Base-by-base conservation (phyloP, 805 yeast species). In the Metschnikowia shivogae region DNA sequence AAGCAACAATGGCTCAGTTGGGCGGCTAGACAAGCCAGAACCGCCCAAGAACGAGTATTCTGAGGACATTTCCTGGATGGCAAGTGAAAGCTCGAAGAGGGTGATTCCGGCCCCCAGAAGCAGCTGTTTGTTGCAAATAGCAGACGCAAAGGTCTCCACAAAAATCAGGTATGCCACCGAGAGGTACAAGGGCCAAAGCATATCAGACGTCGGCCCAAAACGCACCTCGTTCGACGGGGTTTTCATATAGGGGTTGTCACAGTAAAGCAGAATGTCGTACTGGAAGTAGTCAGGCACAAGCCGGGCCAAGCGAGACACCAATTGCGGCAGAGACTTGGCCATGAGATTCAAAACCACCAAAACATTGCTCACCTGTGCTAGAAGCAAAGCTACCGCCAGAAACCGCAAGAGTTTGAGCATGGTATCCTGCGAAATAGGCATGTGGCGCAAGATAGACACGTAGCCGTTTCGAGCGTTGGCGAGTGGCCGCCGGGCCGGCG, bases 31-130 rank as follows among this genome's bases (percentile, higher is more conserved):
- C 19, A 47, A 13, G 11, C 20, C 11, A 29, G 40, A 29, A 34
- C 53, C 55, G 9, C 64, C 59, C 35, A 63, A 56, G 34, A 47
- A 45, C 42, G 65, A 57, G 36, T 60, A 51, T 2, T 63, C 65
- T 19, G 72, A 69, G 59, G 76, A 84, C 46, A 76, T 81, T 54
- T 86, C 93, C 55, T 85, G 90, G 57, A 84, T 84, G 10, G 88
- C 86, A 12, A 84, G 60, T 4, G 92, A 83, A 55, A 81, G 84
- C 60, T 86, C 93, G 62, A 86, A 84, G 30, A 86, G 64, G 0
- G 93, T 82, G 50, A 85, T 67, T 0, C 88, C 88, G 12, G 82
- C 76, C 45, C 84, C 90, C 17, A 78, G 74, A 44, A 74, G 70
- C 6, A 88, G 85, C 35, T 68, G 68, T 33, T 49, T 50, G 8